Conservation (phyloP, 2,329 filamentous ascomycete genomes). For the Penicillium sp. region DNA sequence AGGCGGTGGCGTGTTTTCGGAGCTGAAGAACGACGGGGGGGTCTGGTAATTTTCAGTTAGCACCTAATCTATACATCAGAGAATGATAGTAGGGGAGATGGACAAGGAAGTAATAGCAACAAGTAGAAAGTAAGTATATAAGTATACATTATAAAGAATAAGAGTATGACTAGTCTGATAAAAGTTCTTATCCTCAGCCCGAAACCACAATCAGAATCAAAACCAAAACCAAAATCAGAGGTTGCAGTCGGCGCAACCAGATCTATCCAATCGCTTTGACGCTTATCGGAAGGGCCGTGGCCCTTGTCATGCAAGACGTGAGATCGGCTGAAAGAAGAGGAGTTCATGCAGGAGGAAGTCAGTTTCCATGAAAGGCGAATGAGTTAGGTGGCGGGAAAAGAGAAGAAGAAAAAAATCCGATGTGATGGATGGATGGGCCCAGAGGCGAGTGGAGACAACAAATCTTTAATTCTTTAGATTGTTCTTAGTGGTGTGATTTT, state of each 20-base stretch:
- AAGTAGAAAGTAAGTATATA: not conserved
- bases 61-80: not conserved
- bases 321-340: slow-evolving; percentile 17
- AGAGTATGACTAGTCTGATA: not conserved
- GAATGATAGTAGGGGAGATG: not conserved
- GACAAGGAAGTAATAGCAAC: not conserved
- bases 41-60: slow-evolving; percentile 20
- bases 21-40: slow-evolving; percentile 24
- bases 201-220: not conserved
- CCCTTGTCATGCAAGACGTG: slow-evolving; percentile 8
- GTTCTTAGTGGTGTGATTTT: not conserved
- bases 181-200: not conserved
- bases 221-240: not conserved
- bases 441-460: slow-evolving; percentile 1
- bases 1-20: slow-evolving; percentile 9
- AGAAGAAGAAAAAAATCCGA: not conserved
- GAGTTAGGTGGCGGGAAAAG: not conserved
- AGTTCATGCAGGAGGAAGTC: slow-evolving; percentile 18
- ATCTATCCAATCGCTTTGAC: slow-evolving; percentile 4
- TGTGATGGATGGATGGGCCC: slow-evolving; percentile 1
- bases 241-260: slow-evolving; percentile 4
- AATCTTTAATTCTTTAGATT: not conserved
- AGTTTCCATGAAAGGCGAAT: not conserved
- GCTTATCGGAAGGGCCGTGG: not conserved
- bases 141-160: not conserved